Percentiles rank a stretch among this genome's conserved stretches.
These are phyloP conservation scores for Pseudocercospora vitis DNA, from an alignment of 2,329 filamentous ascomycete species.

Conservation along the genomic window DNA sequence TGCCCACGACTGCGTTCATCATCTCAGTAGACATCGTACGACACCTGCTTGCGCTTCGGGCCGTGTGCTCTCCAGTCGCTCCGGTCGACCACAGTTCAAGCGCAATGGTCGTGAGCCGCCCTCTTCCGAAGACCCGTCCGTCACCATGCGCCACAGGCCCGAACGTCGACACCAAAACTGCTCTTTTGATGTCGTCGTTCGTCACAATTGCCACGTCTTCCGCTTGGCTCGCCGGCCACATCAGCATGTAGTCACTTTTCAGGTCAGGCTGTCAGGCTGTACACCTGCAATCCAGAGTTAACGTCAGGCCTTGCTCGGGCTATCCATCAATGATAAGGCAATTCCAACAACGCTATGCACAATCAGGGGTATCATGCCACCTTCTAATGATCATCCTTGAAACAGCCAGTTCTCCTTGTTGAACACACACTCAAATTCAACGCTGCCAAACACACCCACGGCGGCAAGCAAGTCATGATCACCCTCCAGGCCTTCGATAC, in stretches of 20 bases:
- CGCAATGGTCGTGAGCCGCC: no score
- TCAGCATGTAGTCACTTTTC: neutral
- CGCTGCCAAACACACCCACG: constrained; percentile 68
- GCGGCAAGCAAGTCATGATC: constrained; percentile 68
- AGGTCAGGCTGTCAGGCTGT: neutral
- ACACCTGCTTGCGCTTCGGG: neutral
- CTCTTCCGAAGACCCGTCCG: no score
- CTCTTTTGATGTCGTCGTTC: no score
- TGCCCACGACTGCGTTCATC: neutral
- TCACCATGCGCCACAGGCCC: no score
- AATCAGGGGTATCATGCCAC: neutral
- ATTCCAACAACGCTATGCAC: neutral
- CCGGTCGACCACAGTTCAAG: no score
- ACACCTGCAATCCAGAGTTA: neutral
- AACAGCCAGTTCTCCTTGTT: constrained; percentile 37
- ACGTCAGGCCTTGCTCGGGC: neutral
- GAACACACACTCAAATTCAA: constrained; percentile 62
- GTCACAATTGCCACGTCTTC: neutral
- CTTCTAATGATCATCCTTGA: constrained; percentile 14
- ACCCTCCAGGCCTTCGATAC: constrained; percentile 62
- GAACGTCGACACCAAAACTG: no score
- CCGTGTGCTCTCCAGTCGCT: neutral
- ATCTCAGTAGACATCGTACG: neutral
- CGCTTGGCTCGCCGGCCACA: neutral
- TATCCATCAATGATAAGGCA: neutral